Conservation (phyloP, 495 filamentous ascomycete genomes). For the Podospora didyma region DNA sequence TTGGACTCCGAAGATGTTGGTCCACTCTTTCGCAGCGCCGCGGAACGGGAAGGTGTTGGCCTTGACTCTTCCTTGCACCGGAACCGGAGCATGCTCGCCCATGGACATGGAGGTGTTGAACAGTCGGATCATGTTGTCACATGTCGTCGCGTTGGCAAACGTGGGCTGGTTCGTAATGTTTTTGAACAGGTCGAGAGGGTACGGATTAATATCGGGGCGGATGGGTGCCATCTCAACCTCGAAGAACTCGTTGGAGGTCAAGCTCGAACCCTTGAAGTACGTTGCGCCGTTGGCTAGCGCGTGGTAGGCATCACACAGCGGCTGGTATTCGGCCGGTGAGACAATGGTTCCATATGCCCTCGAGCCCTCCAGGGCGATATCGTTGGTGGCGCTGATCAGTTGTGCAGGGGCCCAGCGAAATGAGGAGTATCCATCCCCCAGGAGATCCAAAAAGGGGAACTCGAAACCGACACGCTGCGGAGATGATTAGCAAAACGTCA, state of each 20-base stretch:
- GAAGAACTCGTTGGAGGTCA: constrained; percentile 20
- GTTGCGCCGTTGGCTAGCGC: constrained; percentile 22
- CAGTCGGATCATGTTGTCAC: constrained; percentile 38
- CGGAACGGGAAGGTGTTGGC: constrained; percentile 28
- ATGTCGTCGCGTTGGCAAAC: constrained; percentile 32
- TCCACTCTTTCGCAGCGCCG: constrained; percentile 16
- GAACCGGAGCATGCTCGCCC: constrained; percentile 24
- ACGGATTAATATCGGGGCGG: constrained; percentile 18
- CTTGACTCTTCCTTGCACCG: constrained; percentile 25
- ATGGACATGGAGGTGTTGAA: constrained; percentile 38
- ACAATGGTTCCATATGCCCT: constrained; percentile 35
- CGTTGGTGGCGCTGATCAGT: constrained; percentile 31
- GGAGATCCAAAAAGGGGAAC: constrained; percentile 41
- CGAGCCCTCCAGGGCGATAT: constrained; percentile 33
- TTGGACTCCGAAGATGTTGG: constrained; percentile 33
- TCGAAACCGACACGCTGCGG: constrained; percentile 38
- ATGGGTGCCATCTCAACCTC: constrained; percentile 26
- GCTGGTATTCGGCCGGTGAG: constrained; percentile 32
- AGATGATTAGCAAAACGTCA: constrained; percentile 4
- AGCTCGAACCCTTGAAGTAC: constrained; percentile 25
- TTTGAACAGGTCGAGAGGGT: constrained; percentile 32
- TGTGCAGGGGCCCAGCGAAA: constrained; percentile 40
- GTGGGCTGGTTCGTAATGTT: constrained; percentile 43
- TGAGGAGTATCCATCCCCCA: constrained; percentile 31
- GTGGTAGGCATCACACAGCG: constrained; percentile 35